phyloP scores from a whole-genome alignment of 2,329 filamentous ascomycete genomes.

The Pseudogymnoascus sp. region DNA sequence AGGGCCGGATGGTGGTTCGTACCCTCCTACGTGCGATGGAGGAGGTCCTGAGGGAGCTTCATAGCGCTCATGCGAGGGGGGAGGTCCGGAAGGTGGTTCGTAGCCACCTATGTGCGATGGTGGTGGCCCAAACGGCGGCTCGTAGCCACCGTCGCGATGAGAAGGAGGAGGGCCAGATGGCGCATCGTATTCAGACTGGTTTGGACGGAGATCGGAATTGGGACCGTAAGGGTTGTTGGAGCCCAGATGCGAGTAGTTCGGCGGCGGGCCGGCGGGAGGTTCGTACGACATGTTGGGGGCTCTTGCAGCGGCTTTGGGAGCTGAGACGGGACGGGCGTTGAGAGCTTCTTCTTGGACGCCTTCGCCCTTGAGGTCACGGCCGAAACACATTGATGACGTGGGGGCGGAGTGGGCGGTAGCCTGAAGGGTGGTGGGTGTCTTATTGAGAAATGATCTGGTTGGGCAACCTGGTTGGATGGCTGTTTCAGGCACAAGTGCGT shows the following conservation, averaged over 20 bases:
- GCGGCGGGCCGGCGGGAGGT: background rate
- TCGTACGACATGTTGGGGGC: background rate
- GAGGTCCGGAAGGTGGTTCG: background rate
- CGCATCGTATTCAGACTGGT: background rate
- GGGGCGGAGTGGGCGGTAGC: background rate
- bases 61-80: background rate
- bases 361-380: background rate
- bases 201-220: background rate
- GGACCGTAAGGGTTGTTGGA: background rate
- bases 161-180: constrained; percentile 23
- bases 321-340: background rate
- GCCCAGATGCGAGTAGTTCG: background rate
- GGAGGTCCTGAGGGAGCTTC: background rate
- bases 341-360: background rate
- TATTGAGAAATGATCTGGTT: background rate
- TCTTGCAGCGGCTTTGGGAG: background rate
- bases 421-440: background rate
- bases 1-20: constrained; percentile 29
- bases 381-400: constrained; percentile 2
- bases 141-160: constrained; percentile 13
- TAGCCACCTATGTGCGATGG: constrained; percentile 3
- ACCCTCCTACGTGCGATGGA: constrained; percentile 2
- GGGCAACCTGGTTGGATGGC: background rate
- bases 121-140: constrained; percentile 12
- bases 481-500: background rate